These are phyloP conservation scores for Psilocybe azurescens DNA, from an alignment of 768 basidiomycete genomes.

Conservation along the genomic window DNA sequence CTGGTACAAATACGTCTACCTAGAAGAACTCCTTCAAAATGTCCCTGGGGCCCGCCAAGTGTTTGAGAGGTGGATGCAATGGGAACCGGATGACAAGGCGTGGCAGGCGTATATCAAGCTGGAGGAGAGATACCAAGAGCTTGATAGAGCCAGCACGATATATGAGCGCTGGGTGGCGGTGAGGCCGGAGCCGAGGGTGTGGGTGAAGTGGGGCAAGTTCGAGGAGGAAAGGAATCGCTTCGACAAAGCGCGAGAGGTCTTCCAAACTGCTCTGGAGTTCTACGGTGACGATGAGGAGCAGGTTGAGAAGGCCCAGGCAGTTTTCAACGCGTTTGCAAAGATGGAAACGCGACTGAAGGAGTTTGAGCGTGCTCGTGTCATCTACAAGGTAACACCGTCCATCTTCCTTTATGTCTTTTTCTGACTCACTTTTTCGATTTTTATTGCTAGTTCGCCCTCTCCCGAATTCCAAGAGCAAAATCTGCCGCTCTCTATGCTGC, in stretches of 20 bases:
- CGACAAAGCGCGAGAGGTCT: conserved; percentile 86
- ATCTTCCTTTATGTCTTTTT: background rate
- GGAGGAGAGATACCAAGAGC: conserved; percentile 91
- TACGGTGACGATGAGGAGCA: conserved; percentile 89
- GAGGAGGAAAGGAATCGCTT: conserved; percentile 80
- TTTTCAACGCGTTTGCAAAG: conserved; percentile 92
- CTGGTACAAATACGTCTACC: conserved; percentile 99
- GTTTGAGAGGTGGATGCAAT: conserved; percentile 99
- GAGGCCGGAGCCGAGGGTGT: conserved; percentile 78
- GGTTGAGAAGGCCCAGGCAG: conserved; percentile 95
- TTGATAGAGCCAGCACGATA: conserved; percentile 89
- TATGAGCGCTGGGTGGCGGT: conserved; percentile 92
- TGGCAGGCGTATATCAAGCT: conserved; percentile 99
- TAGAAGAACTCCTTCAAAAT: conserved; percentile 96
- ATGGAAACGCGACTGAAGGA: conserved; percentile 98
- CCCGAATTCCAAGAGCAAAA: conserved; percentile 90
- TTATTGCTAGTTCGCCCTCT: conserved; percentile 82
- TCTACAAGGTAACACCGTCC: conserved; percentile 77
- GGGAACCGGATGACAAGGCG: conserved; percentile 99
- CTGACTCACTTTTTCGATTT: background rate
- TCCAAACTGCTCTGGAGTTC: conserved; percentile 89
- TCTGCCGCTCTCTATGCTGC: conserved; percentile 87
- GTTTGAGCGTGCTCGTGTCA: conserved; percentile 94
- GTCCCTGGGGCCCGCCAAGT: conserved; percentile 96
- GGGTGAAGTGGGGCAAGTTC: conserved; percentile 88